phyloP scores from a whole-genome alignment of 2,329 filamentous ascomycete species.

The Aspergillus carbonarius region DNA sequence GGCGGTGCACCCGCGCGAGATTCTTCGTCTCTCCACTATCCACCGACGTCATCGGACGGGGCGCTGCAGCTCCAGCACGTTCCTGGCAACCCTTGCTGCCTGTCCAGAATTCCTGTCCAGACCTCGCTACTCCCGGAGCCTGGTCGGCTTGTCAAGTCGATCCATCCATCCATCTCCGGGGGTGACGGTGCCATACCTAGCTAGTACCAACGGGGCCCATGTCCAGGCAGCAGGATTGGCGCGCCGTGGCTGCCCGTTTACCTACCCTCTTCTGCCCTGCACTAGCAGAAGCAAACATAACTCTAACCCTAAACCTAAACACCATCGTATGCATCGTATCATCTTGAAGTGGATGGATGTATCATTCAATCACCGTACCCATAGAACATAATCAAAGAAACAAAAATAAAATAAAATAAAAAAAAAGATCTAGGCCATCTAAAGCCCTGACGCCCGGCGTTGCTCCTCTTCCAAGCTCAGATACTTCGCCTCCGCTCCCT shows the following conservation, averaged over 20 bases:
- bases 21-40: background rate
- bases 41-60: background rate
- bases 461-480: conserved; percentile 41
- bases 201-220: too few species aligned
- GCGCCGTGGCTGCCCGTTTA: background rate
- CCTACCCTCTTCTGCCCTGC: background rate
- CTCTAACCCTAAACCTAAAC: too few species aligned
- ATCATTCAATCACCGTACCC: background rate
- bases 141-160: too few species aligned
- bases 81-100: background rate
- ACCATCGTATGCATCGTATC: too few species aligned
- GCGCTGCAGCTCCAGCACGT: background rate
- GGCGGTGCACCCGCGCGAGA: too few species aligned
- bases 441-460: background rate
- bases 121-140: background rate
- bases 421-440: background rate
- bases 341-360: too few species aligned
- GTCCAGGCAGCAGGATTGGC: background rate
- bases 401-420: background rate
- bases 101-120: background rate
- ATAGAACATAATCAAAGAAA: background rate
- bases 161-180: too few species aligned
- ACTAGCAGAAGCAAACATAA: too few species aligned
- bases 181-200: too few species aligned
- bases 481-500: conserved; percentile 73